phyloP scores from a whole-genome alignment of 192 early-diverging fungal species.

The Coemansia sp. region DNA sequence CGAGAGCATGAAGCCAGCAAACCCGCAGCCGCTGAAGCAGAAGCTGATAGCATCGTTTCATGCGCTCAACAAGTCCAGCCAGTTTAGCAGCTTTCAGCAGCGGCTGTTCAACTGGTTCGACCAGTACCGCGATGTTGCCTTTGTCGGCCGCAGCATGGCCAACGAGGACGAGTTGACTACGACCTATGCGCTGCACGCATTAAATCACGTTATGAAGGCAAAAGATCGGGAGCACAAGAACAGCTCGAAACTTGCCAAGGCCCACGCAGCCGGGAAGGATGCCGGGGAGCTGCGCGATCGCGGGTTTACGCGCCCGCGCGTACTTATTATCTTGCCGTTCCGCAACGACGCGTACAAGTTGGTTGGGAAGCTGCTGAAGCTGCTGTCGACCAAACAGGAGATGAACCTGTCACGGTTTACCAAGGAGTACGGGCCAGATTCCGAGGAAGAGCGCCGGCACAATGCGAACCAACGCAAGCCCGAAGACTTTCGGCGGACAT shows the following conservation, averaged over 20 bases:
- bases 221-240: constrained; percentile 66
- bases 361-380: constrained; percentile 66
- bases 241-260: constrained; percentile 65
- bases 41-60: constrained; percentile 31
- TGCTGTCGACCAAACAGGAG: constrained; percentile 77
- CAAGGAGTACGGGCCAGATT: constrained; percentile 65
- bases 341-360: constrained; percentile 77
- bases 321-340: constrained; percentile 86
- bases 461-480: constrained; percentile 55
- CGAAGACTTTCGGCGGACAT: constrained; percentile 76
- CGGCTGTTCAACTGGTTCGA: constrained; percentile 61
- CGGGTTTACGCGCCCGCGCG: constrained; percentile 91
- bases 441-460: constrained; percentile 53
- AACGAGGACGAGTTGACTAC: constrained; percentile 68
- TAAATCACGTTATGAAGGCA: constrained; percentile 89
- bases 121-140: constrained; percentile 76
- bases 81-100: constrained; percentile 53
- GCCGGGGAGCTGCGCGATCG: constrained; percentile 85
- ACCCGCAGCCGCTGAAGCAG: constrained; percentile 27
- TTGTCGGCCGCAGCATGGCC: constrained; percentile 55
- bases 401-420: constrained; percentile 78
- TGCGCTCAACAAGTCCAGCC: constrained; percentile 24
- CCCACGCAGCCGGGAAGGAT: constrained; percentile 55
- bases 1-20: constrained; percentile 14
- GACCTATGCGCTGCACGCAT: constrained; percentile 71